These are phyloP conservation scores for Solanum habrochaites DNA, from an alignment of 257 asterid species.

Conservation along the genomic window DNA sequence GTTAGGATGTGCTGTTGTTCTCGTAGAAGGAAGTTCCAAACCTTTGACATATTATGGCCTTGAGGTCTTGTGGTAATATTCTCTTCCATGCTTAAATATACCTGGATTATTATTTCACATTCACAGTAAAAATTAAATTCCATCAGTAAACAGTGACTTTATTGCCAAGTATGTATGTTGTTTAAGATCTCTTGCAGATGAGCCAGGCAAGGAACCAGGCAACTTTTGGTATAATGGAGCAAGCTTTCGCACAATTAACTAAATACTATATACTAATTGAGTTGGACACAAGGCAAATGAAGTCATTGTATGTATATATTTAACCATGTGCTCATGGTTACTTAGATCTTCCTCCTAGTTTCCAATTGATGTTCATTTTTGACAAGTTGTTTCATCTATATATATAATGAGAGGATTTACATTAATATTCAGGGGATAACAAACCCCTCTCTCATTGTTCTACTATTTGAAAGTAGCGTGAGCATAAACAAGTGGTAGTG, in stretches of 20 bases:
- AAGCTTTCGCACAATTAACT: neutral
- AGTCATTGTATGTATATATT: neutral
- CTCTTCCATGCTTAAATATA: neutral
- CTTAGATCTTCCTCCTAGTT: neutral
- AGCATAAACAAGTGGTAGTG: neutral
- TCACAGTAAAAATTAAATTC: neutral
- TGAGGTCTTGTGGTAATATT: neutral
- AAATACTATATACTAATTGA: neutral
- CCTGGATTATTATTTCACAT: neutral
- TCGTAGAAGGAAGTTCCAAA: neutral
- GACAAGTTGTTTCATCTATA: neutral
- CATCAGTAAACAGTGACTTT: neutral
- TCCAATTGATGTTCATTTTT: neutral
- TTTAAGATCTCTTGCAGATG: neutral
- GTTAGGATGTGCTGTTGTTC: neutral
- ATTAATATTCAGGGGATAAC: neutral
- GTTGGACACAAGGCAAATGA: neutral
- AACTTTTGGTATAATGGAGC: neutral
- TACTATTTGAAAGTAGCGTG: neutral
- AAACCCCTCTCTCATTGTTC: neutral
- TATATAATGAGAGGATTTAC: neutral
- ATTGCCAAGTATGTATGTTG: neutral
- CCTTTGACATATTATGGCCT: neutral
- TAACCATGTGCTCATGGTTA: neutral
- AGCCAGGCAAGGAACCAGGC: neutral